These are phyloP conservation scores for Somion occarium DNA, from an alignment of 1,284 basidiomycete genomes.

Conservation along the genomic window DNA sequence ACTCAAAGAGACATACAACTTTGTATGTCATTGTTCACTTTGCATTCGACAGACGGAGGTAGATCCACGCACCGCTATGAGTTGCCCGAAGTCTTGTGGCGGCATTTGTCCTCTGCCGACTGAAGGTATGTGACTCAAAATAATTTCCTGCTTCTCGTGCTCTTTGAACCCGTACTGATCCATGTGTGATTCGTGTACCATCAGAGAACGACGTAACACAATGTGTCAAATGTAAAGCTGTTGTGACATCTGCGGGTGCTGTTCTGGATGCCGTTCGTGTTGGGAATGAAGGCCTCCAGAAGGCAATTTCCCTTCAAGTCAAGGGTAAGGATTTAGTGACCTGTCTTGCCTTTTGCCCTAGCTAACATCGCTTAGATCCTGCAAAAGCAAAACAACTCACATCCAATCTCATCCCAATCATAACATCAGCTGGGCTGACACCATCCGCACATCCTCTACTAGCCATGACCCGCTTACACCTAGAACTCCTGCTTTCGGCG, in stretches of 20 bases:
- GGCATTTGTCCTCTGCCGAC: slow-evolving; percentile 52
- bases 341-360: no score
- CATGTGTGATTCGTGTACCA: not conserved
- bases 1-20: slow-evolving; percentile 75
- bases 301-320: slow-evolving; percentile 58
- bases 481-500: slow-evolving; percentile 55
- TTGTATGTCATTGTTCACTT: slow-evolving; percentile 68
- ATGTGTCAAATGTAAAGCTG: slow-evolving; percentile 57
- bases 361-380: slow-evolving; percentile 47
- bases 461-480: slow-evolving; percentile 64
- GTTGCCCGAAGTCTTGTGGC: slow-evolving; percentile 64
- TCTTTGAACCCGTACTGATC: slow-evolving; percentile 8
- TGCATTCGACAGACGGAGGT: slow-evolving; percentile 37
- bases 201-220: slow-evolving; percentile 41
- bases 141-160: not conserved
- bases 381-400: slow-evolving; percentile 56
- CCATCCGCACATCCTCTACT: slow-evolving; percentile 74
- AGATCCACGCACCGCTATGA: slow-evolving; percentile 68
- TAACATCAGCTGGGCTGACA: slow-evolving; percentile 49
- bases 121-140: slow-evolving; percentile 40
- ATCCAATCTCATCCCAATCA: slow-evolving; percentile 58
- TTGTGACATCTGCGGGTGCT: slow-evolving; percentile 44
- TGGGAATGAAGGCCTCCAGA: slow-evolving; percentile 65
- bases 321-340: slow-evolving; percentile 36
- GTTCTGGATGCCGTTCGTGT: slow-evolving; percentile 58